These are phyloP conservation scores for Rhodotorula sp. DNA, from an alignment of 1,284 basidiomycete genomes.

Conservation along the genomic window DNA sequence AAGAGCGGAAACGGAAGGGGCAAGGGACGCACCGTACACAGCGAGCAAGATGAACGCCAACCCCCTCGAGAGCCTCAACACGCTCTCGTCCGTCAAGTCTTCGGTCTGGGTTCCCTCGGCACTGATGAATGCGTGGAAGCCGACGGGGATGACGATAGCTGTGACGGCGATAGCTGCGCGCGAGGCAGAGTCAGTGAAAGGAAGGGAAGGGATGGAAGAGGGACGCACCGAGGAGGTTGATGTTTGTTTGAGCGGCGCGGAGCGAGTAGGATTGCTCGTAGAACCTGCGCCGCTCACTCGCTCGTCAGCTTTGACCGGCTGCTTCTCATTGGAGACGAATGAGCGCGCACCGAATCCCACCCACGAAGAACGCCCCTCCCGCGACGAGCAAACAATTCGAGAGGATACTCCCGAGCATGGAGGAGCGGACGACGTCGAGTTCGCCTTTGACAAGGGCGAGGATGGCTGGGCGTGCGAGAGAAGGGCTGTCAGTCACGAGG, in stretches of 20 bases:
- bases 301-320: too few species aligned
- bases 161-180: slow-evolving; percentile 9
- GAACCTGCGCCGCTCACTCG: slow-evolving; percentile 53
- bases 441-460: slow-evolving; percentile 78
- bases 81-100: slow-evolving; percentile 48
- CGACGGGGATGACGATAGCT: slow-evolving; percentile 63
- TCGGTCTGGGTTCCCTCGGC: neutral
- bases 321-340: too few species aligned
- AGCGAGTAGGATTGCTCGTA: slow-evolving; percentile 64
- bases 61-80: slow-evolving; percentile 55
- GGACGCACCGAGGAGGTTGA: slow-evolving; percentile 71
- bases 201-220: slow-evolving; percentile 52
- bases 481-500: too few species aligned
- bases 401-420: slow-evolving; percentile 79
- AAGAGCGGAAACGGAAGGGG: too few species aligned
- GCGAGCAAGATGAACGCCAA: slow-evolving; percentile 60
- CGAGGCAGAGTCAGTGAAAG: neutral
- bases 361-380: slow-evolving; percentile 82
- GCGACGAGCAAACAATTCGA: slow-evolving; percentile 86
- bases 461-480: slow-evolving; percentile 49
- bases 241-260: slow-evolving; percentile 74
- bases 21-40: slow-evolving; percentile 53
- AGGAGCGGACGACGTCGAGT: slow-evolving; percentile 65
- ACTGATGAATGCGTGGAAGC: slow-evolving; percentile 56
- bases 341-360: slow-evolving; percentile 56